Evolutionary conservation across 345 rosid genomes (phyloP), one percentile per base, ranked within the genome.

Genomic region (Turnera subulata): DNA sequence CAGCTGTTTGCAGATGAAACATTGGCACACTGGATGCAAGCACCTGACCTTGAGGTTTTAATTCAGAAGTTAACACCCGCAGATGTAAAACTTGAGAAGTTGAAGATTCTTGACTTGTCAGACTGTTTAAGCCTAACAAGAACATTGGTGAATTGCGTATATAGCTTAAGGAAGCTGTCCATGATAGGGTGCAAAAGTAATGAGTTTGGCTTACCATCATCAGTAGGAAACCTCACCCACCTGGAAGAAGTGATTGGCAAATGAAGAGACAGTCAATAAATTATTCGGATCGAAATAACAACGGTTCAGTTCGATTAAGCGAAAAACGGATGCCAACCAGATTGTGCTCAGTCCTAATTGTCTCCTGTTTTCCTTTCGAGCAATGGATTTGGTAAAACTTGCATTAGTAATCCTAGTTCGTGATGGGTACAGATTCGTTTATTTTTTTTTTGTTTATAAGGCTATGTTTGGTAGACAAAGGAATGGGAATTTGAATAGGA

Each of bases 161-260:
- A 46, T 37, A 73, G 48, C 12, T 62, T 86, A 40, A 58, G 55
- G 40, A 78, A 61, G 65, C 68, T 85, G 1, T 55, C 59, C 49
- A 80, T 87, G 89, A 77, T 38, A 32, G 83, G 78, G 23, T 83
- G 89, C 69, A 50, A 55, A 5, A 4, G 1, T 12, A 29, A 4
- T 10, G 45, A 58, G 13, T 71, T 53, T 6, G 61, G 66, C 17
- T 22, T 78, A 35, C 95, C 90, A 1, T 9, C 15, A 33, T 74
- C 82, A 16, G 42, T 81, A 20, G 46, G 1, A 35, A 58, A 75
- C 0, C 84, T 84, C 3, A 47, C 60, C 62, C 15, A 66, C 24
- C 39, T 84, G 12, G 44, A 54, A 62, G 37, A 58, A 15, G 83
- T 88, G 20, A 61, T 64, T 2, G 80, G 95, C 17, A 84, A n/a